phyloP scores from a whole-genome alignment of 192 early-diverging fungal genomes.

The Mortierella claussenii region DNA sequence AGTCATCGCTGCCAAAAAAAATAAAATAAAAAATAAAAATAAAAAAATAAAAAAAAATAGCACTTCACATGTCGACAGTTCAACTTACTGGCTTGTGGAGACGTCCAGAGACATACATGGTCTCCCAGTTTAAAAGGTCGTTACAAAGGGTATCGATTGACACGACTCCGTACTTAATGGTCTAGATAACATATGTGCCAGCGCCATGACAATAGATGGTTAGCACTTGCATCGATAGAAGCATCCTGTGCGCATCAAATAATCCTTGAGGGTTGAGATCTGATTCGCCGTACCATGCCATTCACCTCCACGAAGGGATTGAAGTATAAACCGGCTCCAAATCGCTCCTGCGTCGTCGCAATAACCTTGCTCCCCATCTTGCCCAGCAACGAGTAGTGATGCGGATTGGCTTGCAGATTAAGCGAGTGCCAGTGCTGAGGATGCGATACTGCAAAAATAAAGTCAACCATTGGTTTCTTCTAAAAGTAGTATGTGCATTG shows the following conservation, averaged over 20 bases:
- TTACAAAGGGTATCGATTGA: slow-evolving; percentile 86
- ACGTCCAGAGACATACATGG: slow-evolving; percentile 94
- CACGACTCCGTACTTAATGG: slow-evolving; percentile 97
- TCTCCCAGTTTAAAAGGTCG: slow-evolving; percentile 95
- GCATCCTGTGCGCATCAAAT: no score
- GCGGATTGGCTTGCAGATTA: slow-evolving; percentile 91
- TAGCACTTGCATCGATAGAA: no score
- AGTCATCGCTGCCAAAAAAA: no score
- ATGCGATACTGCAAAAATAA: slow-evolving; percentile 95
- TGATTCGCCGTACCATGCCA: slow-evolving; percentile 83
- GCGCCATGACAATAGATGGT: slow-evolving; percentile 3
- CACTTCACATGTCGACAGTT: background rate
- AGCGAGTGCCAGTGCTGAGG: slow-evolving; percentile 97
- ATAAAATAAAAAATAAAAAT: slow-evolving; percentile 1
- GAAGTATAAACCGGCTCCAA: slow-evolving; percentile 95
- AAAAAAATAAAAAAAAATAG: background rate
- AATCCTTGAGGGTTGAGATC: no score
- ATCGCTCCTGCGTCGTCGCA: slow-evolving; percentile 78
- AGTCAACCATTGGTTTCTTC: slow-evolving; percentile 91
- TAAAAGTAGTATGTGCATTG: no score
- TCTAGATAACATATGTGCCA: no score
- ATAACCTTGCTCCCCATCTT: slow-evolving; percentile 79
- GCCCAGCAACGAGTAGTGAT: slow-evolving; percentile 91
- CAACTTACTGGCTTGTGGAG: slow-evolving; percentile 92
- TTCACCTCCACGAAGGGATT: slow-evolving; percentile 93